Base-by-base conservation (phyloP, 1,284 basidiomycete genomes). In the Phenoliferia sp. region DNA sequence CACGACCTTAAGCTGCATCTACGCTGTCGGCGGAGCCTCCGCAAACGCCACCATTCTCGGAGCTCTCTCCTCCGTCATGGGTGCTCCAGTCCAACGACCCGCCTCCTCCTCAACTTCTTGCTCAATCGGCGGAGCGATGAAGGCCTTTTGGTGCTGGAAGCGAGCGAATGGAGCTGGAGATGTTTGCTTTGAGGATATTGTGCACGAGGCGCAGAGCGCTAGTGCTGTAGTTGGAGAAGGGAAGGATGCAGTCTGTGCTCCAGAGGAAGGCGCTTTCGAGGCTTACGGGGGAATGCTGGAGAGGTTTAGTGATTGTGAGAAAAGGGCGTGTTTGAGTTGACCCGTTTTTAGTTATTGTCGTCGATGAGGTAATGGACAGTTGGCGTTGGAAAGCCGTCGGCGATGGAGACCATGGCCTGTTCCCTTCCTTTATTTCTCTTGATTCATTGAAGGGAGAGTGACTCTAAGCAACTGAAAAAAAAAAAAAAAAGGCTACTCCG, bases 1-100 rank as follows among this genome's bases (percentile, higher is more conserved):
- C 33, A 22, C 22, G 7, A 32, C 29, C 57, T 4, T 31, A 62
- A 68, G 63, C 1, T 59, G 63, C 15, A 61, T 68, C 32, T 68
- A 52, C 35, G 66, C 66, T n/a, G 66, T 68, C 54, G 66, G 66
- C 3, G 66, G 66, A 7, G 66, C 62, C 33, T 68, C 66, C 0
- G 58, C 63, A 1, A 68, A 68, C 39, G 33, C 17, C 29, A 61
- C 39, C 22, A 44, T 68, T 44, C 44, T 61, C 5, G 16, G 33
- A 12, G 50, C 61, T 10, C 59, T 68, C 35, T 55, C 66, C 28
- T 58, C 61, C 15, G 63, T 68, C 31, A 35, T 68, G 7, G 48
- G 48, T 10, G 62, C 66, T 6, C 66, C 66, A 35, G 66, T 68
- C 28, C 59, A 52, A 59, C 34, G 58, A n/a, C 61, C 66, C 26